Evolutionary conservation across 345 rosid species (phyloP).

Genomic region (Bretschneidera sinensis): DNA sequence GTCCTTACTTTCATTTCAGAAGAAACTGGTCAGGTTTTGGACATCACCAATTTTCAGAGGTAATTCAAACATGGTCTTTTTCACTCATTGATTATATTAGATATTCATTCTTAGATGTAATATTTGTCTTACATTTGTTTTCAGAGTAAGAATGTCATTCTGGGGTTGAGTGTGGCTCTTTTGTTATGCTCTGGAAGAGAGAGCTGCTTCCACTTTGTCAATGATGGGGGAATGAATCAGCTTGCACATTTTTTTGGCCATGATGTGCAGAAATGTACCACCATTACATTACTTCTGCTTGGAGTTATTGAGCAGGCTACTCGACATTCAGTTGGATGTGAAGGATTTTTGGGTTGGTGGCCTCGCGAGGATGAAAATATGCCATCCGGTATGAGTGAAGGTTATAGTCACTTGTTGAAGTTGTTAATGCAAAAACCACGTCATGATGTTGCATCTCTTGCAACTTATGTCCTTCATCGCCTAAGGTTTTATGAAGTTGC

Average conservation of each 20-base stretch:
- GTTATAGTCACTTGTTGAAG: slow-evolving; percentile 70
- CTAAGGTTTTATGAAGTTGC: slow-evolving; percentile 83
- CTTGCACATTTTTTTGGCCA: slow-evolving; percentile 48
- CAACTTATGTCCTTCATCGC: slow-evolving; percentile 75
- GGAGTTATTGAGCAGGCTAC: slow-evolving; percentile 94
- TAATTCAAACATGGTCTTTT: slow-evolving; percentile 18
- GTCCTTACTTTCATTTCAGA: slow-evolving; percentile 39
- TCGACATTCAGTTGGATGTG: slow-evolving; percentile 85
- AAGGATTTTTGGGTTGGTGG: slow-evolving; percentile 96
- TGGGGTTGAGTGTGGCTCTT: slow-evolving; percentile 67
- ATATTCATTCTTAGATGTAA: slow-evolving; percentile 5
- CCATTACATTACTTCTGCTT: slow-evolving; percentile 52
- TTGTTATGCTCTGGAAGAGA: slow-evolving; percentile 83
- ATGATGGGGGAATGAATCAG: slow-evolving; percentile 74
- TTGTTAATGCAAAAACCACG: slow-evolving; percentile 73
- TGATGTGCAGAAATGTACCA: slow-evolving; percentile 47
- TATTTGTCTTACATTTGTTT: slow-evolving; percentile 28
- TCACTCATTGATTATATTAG: background rate
- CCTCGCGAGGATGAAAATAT: slow-evolving; percentile 78
- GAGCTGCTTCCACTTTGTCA: slow-evolving; percentile 91
- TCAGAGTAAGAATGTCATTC: slow-evolving; percentile 65
- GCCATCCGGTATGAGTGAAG: slow-evolving; percentile 71
- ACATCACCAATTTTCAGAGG: slow-evolving; percentile 57
- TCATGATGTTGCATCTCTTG: slow-evolving; percentile 82
- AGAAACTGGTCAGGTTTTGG: slow-evolving; percentile 32